phyloP scores from a whole-genome alignment of 2,329 filamentous ascomycete species.

The Claviceps citrina region DNA sequence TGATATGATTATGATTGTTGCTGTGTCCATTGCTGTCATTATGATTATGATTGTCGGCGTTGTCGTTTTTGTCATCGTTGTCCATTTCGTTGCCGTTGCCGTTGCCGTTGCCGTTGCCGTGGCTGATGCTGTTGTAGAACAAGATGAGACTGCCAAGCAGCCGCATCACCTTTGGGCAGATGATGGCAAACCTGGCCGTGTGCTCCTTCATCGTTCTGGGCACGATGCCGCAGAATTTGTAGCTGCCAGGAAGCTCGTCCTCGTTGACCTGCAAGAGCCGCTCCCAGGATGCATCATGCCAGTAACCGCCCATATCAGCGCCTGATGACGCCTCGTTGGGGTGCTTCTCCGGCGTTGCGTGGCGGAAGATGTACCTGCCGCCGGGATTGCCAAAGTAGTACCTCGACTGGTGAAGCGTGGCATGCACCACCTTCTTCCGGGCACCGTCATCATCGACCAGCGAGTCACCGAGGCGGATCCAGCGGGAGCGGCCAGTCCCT shows the following conservation, averaged over 20 bases:
- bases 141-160: slow-evolving; percentile 9
- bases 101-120: too few relatives aligned
- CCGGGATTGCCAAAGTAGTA: slow-evolving; percentile 13
- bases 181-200: slow-evolving; percentile 6
- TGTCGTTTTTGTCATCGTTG: too few relatives aligned
- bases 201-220: slow-evolving; percentile 11
- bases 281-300: not conserved
- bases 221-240: slow-evolving; percentile 11
- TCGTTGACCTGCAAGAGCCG: not conserved
- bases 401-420: not conserved
- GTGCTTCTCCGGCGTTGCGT: not conserved
- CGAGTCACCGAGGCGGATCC: slow-evolving; percentile 1
- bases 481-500: too few relatives aligned
- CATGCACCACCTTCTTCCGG: not conserved
- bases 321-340: too few relatives aligned
- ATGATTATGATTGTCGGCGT: too few relatives aligned
- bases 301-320: not conserved
- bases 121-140: slow-evolving; percentile 1
- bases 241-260: not conserved
- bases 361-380: slow-evolving; percentile 17
- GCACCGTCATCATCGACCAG: not conserved
- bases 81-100: too few relatives aligned
- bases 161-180: slow-evolving; percentile 7
- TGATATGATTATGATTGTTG: too few relatives aligned
- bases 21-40: too few relatives aligned